phyloP scores from a whole-genome alignment of 2,329 filamentous ascomycete species.

The Beauveria brongniartii region DNA sequence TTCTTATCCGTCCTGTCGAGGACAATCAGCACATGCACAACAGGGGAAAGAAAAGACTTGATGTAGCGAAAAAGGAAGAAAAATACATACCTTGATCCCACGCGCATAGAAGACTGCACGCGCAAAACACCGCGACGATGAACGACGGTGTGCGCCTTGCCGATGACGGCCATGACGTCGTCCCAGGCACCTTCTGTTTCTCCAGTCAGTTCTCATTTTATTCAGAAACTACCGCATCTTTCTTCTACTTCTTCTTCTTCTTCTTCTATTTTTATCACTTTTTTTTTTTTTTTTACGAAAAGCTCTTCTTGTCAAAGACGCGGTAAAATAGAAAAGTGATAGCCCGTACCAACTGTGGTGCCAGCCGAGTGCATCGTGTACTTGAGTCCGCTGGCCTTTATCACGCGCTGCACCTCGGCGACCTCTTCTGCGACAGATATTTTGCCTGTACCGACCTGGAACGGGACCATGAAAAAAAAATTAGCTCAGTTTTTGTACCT shows the following conservation, averaged over 20 bases:
- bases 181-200: slow-evolving; percentile 83
- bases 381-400: slow-evolving; percentile 71
- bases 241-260: no score
- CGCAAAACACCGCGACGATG: slow-evolving; percentile 70
- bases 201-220: not conserved
- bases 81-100: slow-evolving; percentile 59
- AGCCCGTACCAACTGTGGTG: slow-evolving; percentile 74
- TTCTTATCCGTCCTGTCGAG: slow-evolving; percentile 67
- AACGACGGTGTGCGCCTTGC: slow-evolving; percentile 74
- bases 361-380: slow-evolving; percentile 91
- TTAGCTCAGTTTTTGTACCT: not conserved
- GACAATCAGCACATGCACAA: not conserved
- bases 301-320: not conserved
- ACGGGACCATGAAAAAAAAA: not conserved
- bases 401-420: slow-evolving; percentile 76
- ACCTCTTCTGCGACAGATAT: slow-evolving; percentile 75
- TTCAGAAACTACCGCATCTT: no score
- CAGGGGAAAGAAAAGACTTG: not conserved
- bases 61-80: not conserved
- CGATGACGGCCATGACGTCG: slow-evolving; percentile 73
- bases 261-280: not conserved
- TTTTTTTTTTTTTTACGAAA: not conserved
- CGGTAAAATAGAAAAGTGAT: not conserved
- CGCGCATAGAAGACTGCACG: slow-evolving; percentile 82
- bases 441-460: slow-evolving; percentile 68